These are phyloP conservation scores for Termitomyces heimii DNA, from an alignment of 768 basidiomycete species.

Conservation along the genomic window DNA sequence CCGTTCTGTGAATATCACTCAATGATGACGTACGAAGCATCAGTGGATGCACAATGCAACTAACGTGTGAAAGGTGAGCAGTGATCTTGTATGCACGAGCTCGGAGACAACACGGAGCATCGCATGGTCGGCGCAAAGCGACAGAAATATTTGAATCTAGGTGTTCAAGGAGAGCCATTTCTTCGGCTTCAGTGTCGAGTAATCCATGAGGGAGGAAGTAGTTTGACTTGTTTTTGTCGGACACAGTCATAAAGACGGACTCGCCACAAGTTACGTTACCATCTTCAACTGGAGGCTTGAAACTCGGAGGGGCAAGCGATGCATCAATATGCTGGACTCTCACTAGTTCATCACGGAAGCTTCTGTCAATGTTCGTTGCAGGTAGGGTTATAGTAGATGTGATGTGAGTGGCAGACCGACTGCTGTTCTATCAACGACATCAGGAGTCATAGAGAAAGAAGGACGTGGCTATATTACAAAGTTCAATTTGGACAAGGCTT, in stretches of 20 bases:
- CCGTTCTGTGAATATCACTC: neutral
- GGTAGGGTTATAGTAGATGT: neutral
- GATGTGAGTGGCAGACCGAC: neutral
- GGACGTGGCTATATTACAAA: neutral
- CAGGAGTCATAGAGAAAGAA: neutral
- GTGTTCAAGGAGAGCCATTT: neutral
- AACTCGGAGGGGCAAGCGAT: neutral
- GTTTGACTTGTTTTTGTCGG: neutral
- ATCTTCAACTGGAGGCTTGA: neutral
- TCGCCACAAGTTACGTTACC: neutral
- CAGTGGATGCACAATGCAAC: neutral
- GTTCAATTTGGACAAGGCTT: neutral
- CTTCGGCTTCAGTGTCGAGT: neutral
- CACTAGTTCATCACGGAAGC: neutral
- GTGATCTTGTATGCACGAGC: neutral
- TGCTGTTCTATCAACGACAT: neutral
- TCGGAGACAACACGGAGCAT: slow-evolving; percentile 2
- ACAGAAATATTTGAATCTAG: neutral
- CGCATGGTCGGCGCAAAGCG: neutral
- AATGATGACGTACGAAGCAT: neutral
- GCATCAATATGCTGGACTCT: neutral
- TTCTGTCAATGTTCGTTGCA: neutral
- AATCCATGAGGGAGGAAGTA: slow-evolving; percentile 6
- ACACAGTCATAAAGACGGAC: neutral
- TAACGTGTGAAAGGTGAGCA: neutral